These are phyloP conservation scores for Pulveroboletus sp. DNA, from an alignment of 768 basidiomycete species.

Conservation along the genomic window DNA sequence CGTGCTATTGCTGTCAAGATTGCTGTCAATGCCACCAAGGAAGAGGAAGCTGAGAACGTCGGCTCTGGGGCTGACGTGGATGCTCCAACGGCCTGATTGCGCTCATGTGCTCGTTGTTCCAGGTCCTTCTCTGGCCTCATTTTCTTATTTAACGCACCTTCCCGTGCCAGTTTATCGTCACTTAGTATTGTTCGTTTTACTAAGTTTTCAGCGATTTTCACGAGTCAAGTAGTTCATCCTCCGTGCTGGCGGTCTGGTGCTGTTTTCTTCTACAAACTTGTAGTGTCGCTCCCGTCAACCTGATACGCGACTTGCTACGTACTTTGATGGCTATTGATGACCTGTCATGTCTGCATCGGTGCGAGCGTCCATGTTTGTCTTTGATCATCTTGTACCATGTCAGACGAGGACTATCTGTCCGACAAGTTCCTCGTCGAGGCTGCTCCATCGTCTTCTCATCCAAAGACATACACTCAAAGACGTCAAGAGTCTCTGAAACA, in stretches of 20 bases:
- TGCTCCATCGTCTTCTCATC: constrained; percentile 30
- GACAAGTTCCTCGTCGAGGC: constrained; percentile 70
- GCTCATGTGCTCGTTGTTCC: constrained; percentile 5
- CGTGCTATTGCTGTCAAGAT: constrained; percentile 90
- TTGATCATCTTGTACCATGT: constrained; percentile 39
- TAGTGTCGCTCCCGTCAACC: constrained; percentile 30
- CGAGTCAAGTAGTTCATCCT: constrained; percentile 27
- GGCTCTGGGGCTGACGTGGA: constrained; percentile 26
- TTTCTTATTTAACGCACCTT: constrained; percentile 24
- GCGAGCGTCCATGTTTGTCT: constrained; percentile 17
- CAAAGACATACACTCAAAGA: constrained; percentile 65
- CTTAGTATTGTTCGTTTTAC: constrained; percentile 33
- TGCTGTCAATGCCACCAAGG: constrained; percentile 78
- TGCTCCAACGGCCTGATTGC: constrained; percentile 25
- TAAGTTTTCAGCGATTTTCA: constrained; percentile 37
- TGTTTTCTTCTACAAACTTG: constrained; percentile 33
- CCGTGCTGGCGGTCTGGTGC: constrained; percentile 41
- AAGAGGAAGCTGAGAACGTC: constrained; percentile 46
- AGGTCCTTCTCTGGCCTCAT: constrained; percentile 21
- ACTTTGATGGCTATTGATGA: constrained; percentile 29
- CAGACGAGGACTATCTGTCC: constrained; percentile 78
- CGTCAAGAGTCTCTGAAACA: constrained; percentile 61
- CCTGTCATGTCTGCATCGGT: constrained; percentile 11
- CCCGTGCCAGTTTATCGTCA: constrained; percentile 24
- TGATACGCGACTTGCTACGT: constrained; percentile 24